Evolutionary conservation across 805 yeast genomes (phyloP).

Genomic region (Zygoascus bituminiphila): DNA sequence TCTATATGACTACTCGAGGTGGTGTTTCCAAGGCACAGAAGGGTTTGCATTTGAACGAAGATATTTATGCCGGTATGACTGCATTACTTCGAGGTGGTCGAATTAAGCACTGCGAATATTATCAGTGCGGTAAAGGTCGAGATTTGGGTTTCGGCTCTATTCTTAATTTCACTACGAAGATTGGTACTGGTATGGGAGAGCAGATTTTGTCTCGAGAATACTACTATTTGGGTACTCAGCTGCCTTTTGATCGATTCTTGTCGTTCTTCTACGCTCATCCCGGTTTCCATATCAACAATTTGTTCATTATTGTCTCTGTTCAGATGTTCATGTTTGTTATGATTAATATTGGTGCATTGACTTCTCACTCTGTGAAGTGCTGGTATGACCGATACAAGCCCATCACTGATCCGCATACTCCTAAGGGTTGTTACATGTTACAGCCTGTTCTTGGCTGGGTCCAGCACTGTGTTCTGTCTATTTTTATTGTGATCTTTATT

Average conservation of each 20-base stretch:
- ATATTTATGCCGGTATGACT: conserved; percentile 91
- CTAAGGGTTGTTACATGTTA: conserved; percentile 79
- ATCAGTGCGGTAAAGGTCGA: conserved; percentile 95
- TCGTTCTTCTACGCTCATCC: conserved; percentile 96
- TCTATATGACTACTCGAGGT: conserved; percentile 91
- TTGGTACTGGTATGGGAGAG: conserved; percentile 99
- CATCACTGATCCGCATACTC: conserved; percentile 62
- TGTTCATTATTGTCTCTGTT: conserved; percentile 80
- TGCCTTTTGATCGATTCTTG: conserved; percentile 81
- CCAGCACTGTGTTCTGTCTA: conserved; percentile 75
- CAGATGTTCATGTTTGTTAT: conserved; percentile 76
- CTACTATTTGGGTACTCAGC: conserved; percentile 79
- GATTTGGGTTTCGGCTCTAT: conserved; percentile 92
- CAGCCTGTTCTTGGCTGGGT: conserved; percentile 89
- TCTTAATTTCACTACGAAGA: conserved; percentile 86
- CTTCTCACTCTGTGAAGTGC: conserved; percentile 65
- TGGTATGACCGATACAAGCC: conserved; percentile 57
- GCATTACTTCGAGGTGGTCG: conserved; percentile 86
- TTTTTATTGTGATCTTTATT: conserved; percentile 86
- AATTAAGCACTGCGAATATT: conserved; percentile 91
- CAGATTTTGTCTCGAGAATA: conserved; percentile 88
- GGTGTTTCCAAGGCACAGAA: conserved; percentile 93
- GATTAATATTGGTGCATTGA: conserved; percentile 71
- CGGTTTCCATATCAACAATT: conserved; percentile 88
- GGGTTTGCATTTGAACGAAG: conserved; percentile 88